phyloP scores from a whole-genome alignment of 768 basidiomycete species.

The Tricholoma saponaceum region DNA sequence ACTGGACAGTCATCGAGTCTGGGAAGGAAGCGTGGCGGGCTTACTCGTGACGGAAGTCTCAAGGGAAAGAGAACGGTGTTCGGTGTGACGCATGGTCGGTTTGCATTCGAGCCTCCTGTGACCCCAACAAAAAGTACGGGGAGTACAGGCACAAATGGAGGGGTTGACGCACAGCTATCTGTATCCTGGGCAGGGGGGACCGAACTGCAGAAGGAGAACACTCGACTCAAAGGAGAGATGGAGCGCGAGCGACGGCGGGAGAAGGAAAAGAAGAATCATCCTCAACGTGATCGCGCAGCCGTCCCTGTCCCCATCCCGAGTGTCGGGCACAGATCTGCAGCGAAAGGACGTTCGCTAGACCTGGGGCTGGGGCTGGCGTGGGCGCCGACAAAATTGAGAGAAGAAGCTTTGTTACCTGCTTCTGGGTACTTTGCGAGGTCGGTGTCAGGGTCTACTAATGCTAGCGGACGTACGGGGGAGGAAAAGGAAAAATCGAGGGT shows the following conservation, averaged over 20 bases:
- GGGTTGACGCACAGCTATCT: conserved; percentile 12
- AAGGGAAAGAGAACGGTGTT: conserved; percentile 29
- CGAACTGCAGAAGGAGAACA: conserved; percentile 4
- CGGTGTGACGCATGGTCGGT: conserved; percentile 51
- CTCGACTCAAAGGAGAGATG: conserved; percentile 18
- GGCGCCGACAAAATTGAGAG: conserved; percentile 65
- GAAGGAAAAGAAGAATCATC: conserved; percentile 18
- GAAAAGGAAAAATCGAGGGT: conserved; percentile 30
- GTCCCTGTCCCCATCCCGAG: conserved; percentile 29
- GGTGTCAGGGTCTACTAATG: conserved; percentile 21
- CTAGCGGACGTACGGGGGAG: conserved; percentile 3
- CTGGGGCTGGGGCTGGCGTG: conserved; percentile 66
- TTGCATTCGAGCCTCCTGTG: conserved; percentile 67
- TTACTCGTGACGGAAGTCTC: conserved; percentile 17
- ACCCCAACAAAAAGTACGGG: conserved; percentile 37
- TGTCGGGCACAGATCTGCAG: conserved; percentile 38
- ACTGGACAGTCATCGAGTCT: conserved; percentile 49
- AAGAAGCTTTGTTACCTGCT: conserved; percentile 58
- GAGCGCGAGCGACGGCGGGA: conserved; percentile 27
- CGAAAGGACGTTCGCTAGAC: conserved; percentile 70
- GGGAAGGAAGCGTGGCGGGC: conserved; percentile 49
- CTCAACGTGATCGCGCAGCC: conserved; percentile 26
- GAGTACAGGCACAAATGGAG: conserved; percentile 19
- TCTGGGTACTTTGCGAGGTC: conserved; percentile 31
- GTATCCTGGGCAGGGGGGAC: conserved; percentile 17